Percentiles rank a stretch among this genome's conserved stretches.
phyloP scores from a whole-genome alignment of 2,329 filamentous ascomycete genomes.

The Akanthomyces lecanii region DNA sequence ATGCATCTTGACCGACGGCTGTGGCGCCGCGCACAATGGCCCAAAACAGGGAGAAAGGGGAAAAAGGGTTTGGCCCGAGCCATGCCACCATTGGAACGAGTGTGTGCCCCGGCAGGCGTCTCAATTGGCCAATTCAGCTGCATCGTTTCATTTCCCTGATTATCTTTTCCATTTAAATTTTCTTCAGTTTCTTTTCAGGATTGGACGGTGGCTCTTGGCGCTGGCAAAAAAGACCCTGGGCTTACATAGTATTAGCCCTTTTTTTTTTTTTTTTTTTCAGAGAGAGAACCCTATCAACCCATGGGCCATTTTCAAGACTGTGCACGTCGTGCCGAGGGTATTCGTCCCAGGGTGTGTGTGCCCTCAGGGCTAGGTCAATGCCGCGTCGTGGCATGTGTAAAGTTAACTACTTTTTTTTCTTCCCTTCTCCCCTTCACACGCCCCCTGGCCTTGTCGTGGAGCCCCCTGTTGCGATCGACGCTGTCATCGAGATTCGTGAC shows the following conservation, averaged over 20 bases:
- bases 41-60: not conserved
- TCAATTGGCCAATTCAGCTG: slow-evolving; percentile 5
- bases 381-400: not conserved
- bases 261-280: too few relatives aligned
- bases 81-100: not conserved
- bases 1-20: not conserved
- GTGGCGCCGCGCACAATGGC: not conserved
- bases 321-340: not conserved
- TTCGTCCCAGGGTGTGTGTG: not conserved
- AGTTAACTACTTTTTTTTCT: not conserved
- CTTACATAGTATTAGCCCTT: not conserved
- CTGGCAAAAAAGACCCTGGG: too few relatives aligned
- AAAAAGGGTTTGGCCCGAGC: not conserved
- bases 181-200: not conserved
- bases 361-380: not conserved
- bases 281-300: too few relatives aligned
- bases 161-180: not conserved
- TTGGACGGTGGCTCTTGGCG: not conserved
- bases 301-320: too few relatives aligned
- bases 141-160: slow-evolving; percentile 1
- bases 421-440: not conserved
- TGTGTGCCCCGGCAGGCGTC: not conserved
- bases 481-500: slow-evolving; percentile 11
- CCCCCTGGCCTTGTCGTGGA: not conserved
- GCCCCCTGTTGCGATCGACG: slow-evolving; percentile 2